Evolutionary conservation across 208 protist species (phyloP).

Genomic region (Leishmania martiniquensis): DNA sequence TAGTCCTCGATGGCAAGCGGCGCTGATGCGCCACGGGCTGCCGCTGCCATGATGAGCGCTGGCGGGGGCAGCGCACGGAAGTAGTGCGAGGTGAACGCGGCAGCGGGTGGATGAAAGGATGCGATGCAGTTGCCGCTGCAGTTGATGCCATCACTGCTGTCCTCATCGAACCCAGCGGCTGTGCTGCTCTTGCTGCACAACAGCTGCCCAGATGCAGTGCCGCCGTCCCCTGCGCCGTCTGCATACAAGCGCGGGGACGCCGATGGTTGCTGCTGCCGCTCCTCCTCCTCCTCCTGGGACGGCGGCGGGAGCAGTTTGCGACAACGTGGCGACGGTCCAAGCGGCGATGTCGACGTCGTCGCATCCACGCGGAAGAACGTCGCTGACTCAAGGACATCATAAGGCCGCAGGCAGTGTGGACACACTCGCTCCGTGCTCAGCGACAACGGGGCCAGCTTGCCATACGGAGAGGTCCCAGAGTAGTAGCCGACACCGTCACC

Average conservation of each 20-base stretch:
- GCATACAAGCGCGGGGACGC: not conserved
- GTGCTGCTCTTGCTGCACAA: slow-evolving; percentile 3
- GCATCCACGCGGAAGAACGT: slow-evolving; percentile 13
- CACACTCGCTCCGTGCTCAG: slow-evolving; percentile 37
- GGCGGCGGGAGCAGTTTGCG: slow-evolving; percentile 1
- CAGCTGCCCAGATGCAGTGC: not conserved
- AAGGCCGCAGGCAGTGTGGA: slow-evolving; percentile 40
- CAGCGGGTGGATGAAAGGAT: slow-evolving; percentile 2
- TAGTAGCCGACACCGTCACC: slow-evolving; percentile 1
- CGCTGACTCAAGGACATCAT: slow-evolving; percentile 11
- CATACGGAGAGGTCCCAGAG: slow-evolving; percentile 6
- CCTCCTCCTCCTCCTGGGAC: not conserved
- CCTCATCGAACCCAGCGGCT: slow-evolving; percentile 1
- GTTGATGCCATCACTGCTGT: not conserved
- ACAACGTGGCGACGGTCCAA: not conserved
- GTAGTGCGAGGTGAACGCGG: slow-evolving; percentile 58
- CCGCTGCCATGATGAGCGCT: no score
- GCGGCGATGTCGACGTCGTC: not conserved
- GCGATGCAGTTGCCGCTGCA: slow-evolving; percentile 4
- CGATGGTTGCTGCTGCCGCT: slow-evolving; percentile 13
- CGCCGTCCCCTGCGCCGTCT: not conserved
- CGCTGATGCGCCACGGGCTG: no score
- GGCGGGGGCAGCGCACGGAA: slow-evolving; percentile 56
- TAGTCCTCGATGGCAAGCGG: no score
- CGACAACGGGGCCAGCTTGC: slow-evolving; percentile 22